These are phyloP conservation scores for Penicillium capsulatum DNA, from an alignment of 2,329 filamentous ascomycete genomes.

Conservation along the genomic window DNA sequence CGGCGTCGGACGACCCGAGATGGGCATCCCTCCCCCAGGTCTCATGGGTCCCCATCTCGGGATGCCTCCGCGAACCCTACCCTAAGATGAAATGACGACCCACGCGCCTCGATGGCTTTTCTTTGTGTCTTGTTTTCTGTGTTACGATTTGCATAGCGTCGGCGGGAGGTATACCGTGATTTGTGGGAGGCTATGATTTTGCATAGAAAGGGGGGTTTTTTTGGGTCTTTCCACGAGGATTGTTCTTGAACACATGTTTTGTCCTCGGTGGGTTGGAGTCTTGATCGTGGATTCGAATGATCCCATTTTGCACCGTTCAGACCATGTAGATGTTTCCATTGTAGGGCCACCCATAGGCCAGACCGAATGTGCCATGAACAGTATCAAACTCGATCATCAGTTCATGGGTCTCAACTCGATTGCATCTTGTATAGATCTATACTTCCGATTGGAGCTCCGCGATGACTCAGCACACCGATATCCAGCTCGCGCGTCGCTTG, in stretches of 20 bases:
- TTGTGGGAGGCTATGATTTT: conserved; percentile 23
- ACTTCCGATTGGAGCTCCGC: no score
- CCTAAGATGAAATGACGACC: conserved; percentile 25
- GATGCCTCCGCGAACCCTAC: conserved; percentile 36
- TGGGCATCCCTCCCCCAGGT: conserved; percentile 28
- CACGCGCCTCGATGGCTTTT: conserved; percentile 23
- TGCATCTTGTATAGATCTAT: no score
- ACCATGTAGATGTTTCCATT: no score
- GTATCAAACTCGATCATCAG: no score
- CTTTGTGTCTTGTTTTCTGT: conserved; percentile 16
- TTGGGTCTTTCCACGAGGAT: conserved; percentile 14
- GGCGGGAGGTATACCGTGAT: conserved; percentile 35
- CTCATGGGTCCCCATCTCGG: conserved; percentile 31
- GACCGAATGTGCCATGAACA: no score
- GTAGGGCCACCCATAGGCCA: no score
- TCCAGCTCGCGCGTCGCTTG: no score
- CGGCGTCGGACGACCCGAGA: conserved; percentile 31
- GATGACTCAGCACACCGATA: no score
- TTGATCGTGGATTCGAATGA: no score
- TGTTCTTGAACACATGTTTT: conserved; percentile 8
- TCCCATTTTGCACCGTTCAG: no score
- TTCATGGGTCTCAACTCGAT: no score
- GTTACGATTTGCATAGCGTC: conserved; percentile 41
- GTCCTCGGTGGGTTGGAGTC: no score
- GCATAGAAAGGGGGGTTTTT: conserved; percentile 26